These are phyloP conservation scores for Prunus mongolica DNA, from an alignment of 306 rosid genomes.

Conservation along the genomic window DNA sequence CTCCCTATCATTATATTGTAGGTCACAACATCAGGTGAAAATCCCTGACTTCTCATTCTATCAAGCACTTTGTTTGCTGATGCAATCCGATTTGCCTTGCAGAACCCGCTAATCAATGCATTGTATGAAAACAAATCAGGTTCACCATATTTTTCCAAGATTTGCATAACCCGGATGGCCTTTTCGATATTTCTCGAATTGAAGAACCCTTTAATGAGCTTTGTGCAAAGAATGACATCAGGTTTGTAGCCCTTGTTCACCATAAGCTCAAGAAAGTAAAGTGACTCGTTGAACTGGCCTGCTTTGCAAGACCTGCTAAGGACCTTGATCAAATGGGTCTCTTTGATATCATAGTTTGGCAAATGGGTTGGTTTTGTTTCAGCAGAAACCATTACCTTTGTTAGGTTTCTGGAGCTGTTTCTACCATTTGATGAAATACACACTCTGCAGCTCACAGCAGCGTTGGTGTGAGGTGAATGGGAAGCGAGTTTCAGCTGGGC, in stretches of 20 bases:
- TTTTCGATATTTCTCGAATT: slow-evolving; percentile 45
- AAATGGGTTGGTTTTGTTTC: slow-evolving; percentile 28
- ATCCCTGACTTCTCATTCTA: slow-evolving; percentile 64
- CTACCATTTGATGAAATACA: slow-evolving; percentile 25
- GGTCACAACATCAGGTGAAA: slow-evolving; percentile 68
- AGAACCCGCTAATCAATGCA: slow-evolving; percentile 68
- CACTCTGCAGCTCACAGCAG: slow-evolving; percentile 33
- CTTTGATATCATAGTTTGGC: slow-evolving; percentile 34
- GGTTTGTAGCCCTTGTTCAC: slow-evolving; percentile 67
- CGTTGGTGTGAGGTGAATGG: slow-evolving; percentile 23
- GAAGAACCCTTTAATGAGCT: slow-evolving; percentile 74
- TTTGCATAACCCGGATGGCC: slow-evolving; percentile 66
- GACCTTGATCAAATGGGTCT: slow-evolving; percentile 54
- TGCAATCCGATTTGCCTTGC: slow-evolving; percentile 56
- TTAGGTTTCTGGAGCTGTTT: slow-evolving; percentile 26
- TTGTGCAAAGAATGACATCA: slow-evolving; percentile 65
- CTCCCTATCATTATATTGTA: slow-evolving; percentile 79
- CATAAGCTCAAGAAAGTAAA: slow-evolving; percentile 65
- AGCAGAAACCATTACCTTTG: slow-evolving; percentile 22
- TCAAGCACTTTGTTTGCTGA: slow-evolving; percentile 59
- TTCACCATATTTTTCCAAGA: slow-evolving; percentile 67
- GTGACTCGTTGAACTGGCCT: slow-evolving; percentile 60
- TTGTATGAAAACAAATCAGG: slow-evolving; percentile 80
- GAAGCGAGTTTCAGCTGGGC: slow-evolving; percentile 30
- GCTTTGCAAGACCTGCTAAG: slow-evolving; percentile 59